These are phyloP conservation scores for Zangia roseola DNA, from an alignment of 768 basidiomycete species.

Conservation along the genomic window DNA sequence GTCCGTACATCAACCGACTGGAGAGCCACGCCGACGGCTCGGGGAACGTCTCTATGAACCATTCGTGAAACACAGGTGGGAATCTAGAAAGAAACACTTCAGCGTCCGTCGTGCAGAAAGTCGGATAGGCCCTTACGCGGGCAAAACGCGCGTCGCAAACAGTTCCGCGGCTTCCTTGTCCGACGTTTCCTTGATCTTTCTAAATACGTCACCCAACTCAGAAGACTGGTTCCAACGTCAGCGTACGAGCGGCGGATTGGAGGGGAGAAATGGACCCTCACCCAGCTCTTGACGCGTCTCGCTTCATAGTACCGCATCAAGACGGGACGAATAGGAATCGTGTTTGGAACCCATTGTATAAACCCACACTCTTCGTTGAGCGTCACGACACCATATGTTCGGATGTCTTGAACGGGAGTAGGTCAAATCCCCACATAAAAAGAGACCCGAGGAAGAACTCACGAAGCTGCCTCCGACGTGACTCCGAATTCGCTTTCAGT, in stretches of 20 bases:
- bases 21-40: constrained; percentile 95
- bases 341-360: constrained; percentile 98
- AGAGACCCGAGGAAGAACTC: constrained; percentile 29
- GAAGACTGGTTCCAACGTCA: constrained; percentile 31
- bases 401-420: constrained; percentile 54
- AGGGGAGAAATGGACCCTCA: constrained; percentile 26
- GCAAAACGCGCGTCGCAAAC: constrained; percentile 55
- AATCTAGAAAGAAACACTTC: constrained; percentile 52
- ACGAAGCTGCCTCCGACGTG: constrained; percentile 88
- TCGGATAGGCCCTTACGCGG: constrained; percentile 42
- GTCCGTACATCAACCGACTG: constrained; percentile 79
- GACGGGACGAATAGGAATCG: constrained; percentile 76
- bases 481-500: constrained; percentile 90
- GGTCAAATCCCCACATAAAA: background rate
- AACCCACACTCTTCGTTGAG: constrained; percentile 97
- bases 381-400: constrained; percentile 98
- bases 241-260: background rate
- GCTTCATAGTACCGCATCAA: constrained; percentile 66
- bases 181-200: constrained; percentile 46
- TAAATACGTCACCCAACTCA: constrained; percentile 48
- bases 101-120: background rate
- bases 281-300: constrained; percentile 47
- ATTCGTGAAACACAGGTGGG: constrained; percentile 91
- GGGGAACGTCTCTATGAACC: constrained; percentile 96
- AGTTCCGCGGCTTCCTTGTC: constrained; percentile 52